Evolutionary conservation across 2,329 filamentous ascomycete genomes (phyloP), one percentile per base, ranked within the genome.

Genomic region (Rhinocladiella mackenziei): DNA sequence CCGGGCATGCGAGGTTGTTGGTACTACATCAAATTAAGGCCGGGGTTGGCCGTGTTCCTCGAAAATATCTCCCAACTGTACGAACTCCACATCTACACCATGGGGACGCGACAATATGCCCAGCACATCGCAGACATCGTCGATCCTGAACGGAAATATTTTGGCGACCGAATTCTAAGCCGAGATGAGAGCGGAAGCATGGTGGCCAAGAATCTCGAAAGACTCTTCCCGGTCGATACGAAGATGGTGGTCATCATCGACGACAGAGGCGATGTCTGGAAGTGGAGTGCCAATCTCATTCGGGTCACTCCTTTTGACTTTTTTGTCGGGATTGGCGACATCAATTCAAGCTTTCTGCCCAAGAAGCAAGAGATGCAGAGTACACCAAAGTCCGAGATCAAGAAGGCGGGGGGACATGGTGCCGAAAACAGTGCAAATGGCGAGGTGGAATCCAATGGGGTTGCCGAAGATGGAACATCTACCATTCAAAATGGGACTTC

Each of bases 181-280:
- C 84, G 92, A 59, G 91, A 97, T 63, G 92, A 98, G 68, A 98
- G 94, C 62, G 91, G 91, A 42, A 96, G 85, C 63, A 82, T 97
- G 64, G 86, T 84, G 2, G 82, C 85, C 47, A 98, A 98, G 74
- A 92, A 83, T 56, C 71, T 98, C 20, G 86, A 92, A 61, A 80
- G 92, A 5, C 68, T 98, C 10, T 98, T 98, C 64, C 92, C 94
- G 4, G 87, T 95, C 48, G 94, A 94, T 66, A 97, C 91, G 4
- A 91, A 94, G 66, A 98, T 98, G 92, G 94, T 96, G 1, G 89
- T 96, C 46, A 96, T 98, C 58, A 98, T 98, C 54, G 92, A 98
- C 62, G 92, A 98, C 65, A 80, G 92, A 56, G 88, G 88, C 40
- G 92, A 98, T 63, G 91, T 98, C 5, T 98, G 92, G 92, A 80